Evolutionary conservation across 2,329 filamentous ascomycete species (phyloP).

Genomic region (Lecanicillium sp.): DNA sequence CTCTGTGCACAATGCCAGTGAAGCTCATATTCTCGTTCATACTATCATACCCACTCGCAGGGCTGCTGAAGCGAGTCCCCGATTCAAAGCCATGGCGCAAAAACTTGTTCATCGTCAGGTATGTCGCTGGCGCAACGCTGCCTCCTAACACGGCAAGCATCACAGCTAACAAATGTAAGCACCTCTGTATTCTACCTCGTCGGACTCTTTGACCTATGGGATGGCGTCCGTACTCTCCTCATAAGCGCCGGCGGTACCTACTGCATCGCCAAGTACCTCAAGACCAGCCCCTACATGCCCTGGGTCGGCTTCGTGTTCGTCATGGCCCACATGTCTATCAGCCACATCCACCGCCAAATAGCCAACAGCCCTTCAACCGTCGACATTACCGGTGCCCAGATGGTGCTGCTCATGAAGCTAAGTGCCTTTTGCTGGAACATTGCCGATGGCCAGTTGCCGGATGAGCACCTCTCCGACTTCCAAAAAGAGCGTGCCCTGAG

Average conservation of each 20-base stretch:
- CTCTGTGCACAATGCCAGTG: slow-evolving; percentile 43
- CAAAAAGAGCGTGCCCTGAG: slow-evolving; percentile 77
- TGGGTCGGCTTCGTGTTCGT: slow-evolving; percentile 92
- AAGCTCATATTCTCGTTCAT: slow-evolving; percentile 90
- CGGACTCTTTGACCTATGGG: slow-evolving; percentile 89
- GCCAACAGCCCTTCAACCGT: slow-evolving; percentile 57
- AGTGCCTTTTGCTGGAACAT: slow-evolving; percentile 97
- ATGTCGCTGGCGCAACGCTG: slow-evolving; percentile 17
- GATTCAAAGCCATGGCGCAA: slow-evolving; percentile 78
- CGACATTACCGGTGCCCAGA: slow-evolving; percentile 92
- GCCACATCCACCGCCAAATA: slow-evolving; percentile 76
- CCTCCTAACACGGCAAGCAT: no score
- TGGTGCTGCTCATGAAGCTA: slow-evolving; percentile 98
- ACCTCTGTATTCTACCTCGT: slow-evolving; percentile 86
- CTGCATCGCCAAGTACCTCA: slow-evolving; percentile 71
- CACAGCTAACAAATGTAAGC: slow-evolving; percentile 32
- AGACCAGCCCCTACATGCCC: slow-evolving; percentile 84
- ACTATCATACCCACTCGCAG: slow-evolving; percentile 86
- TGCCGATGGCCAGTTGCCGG: slow-evolving; percentile 77
- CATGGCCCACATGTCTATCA: slow-evolving; percentile 92
- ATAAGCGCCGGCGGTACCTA: slow-evolving; percentile 78
- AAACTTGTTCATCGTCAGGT: slow-evolving; percentile 81
- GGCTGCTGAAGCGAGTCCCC: slow-evolving; percentile 79
- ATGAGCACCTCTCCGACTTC: slow-evolving; percentile 72
- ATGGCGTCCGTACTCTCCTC: slow-evolving; percentile 68